Base-by-base conservation (phyloP, 179 eudicot species). In the Pouteria campechiana region DNA sequence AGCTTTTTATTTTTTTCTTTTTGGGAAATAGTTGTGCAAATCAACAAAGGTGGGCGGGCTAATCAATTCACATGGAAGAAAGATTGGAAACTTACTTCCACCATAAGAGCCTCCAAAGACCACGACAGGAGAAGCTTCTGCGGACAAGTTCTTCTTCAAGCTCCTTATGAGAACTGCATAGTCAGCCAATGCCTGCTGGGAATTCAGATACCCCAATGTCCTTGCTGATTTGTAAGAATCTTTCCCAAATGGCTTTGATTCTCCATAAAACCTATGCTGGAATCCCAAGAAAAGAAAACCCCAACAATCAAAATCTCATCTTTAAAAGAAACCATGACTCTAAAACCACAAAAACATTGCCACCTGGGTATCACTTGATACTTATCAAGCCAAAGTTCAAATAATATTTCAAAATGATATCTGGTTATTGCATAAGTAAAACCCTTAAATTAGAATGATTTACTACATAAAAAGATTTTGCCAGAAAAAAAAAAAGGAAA, bases 21-120 rank as follows among this genome's bases (percentile, higher is more conserved):
- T n/a, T n/a, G n/a, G n/a, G n/a, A n/a, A n/a, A n/a, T n/a, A n/a
- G n/a, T n/a, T n/a, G n/a, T n/a, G n/a, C n/a, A n/a, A n/a, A n/a
- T n/a, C n/a, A n/a, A n/a, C n/a, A n/a, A n/a, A n/a, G n/a, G n/a
- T n/a, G n/a, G n/a, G n/a, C n/a, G n/a, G n/a, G n/a, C n/a, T n/a
- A n/a, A n/a, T n/a, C n/a, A n/a, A n/a, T n/a, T n/a, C n/a, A n/a
- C n/a, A n/a, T n/a, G n/a, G n/a, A n/a, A n/a, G n/a, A n/a, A n/a
- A n/a, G n/a, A n/a, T n/a, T n/a, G n/a, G n/a, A n/a, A 29, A 61
- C 71, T 48, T 62, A 71, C 77, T 66, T 57, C 77, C 77, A 44
- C 77, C 77, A 62, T 71, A 71, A 9, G 77, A 71, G 3, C 77
- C 77, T 29, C 77, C 77, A 61, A 71, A 61, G 31, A 66, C 77